Conservation (phyloP, 768 basidiomycete species). For the Leccinum variicolor region DNA sequence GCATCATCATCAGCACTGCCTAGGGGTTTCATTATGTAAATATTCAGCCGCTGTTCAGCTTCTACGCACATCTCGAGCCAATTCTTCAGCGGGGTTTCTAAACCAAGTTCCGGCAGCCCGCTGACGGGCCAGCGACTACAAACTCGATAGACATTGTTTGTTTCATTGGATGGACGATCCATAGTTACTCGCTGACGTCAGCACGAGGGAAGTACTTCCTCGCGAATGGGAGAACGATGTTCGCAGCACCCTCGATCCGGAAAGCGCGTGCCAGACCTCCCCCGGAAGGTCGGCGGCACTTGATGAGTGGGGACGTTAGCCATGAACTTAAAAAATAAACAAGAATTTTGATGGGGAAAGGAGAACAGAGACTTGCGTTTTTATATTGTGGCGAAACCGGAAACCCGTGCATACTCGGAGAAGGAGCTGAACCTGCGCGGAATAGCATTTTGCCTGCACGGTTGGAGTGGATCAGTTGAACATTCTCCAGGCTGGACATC, state of each 20-base stretch:
- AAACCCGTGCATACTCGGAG: neutral
- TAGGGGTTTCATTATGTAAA: no score
- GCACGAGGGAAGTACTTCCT: conserved; percentile 20
- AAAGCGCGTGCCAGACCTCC: conserved; percentile 30
- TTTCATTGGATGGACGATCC: conserved; percentile 28
- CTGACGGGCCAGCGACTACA: no score
- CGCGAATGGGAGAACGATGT: conserved; percentile 40
- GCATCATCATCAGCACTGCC: no score
- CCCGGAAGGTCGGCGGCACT: conserved; percentile 16
- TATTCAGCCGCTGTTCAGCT: no score
- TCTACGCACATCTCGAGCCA: no score
- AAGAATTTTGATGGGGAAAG: conserved; percentile 10
- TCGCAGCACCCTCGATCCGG: conserved; percentile 32
- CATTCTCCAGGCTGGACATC: neutral
- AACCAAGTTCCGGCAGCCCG: no score
- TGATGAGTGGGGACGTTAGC: neutral
- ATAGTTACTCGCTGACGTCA: conserved; percentile 12
- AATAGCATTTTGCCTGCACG: neutral
- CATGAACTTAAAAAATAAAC: conserved; percentile 12
- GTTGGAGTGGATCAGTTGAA: neutral
- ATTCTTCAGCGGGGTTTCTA: no score
- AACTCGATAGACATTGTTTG: conserved; percentile 25
- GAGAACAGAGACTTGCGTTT: neutral
- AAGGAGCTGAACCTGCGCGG: neutral
- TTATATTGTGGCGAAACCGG: conserved; percentile 5